Evolutionary conservation across 2,329 filamentous ascomycete genomes (phyloP).

Genomic region (Penicillium verrucosum): DNA sequence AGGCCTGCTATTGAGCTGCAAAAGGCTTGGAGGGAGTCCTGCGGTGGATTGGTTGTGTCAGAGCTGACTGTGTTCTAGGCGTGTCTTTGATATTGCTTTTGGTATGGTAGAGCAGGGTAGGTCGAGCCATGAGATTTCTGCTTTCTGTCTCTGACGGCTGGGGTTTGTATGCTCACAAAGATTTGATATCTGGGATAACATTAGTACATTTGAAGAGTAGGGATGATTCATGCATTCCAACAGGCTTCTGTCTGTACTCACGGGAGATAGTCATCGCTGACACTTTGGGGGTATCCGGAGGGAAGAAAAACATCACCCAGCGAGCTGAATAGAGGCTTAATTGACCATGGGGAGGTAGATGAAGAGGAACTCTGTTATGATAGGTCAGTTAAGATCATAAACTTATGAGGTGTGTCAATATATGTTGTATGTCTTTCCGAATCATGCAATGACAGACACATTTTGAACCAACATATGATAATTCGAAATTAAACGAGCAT

Average conservation of each 20-base stretch:
- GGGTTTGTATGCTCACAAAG: slow-evolving; percentile 50
- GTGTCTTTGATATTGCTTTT: neutral
- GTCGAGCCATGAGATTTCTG: neutral
- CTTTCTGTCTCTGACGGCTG: neutral
- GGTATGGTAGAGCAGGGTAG: neutral
- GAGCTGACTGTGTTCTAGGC: neutral
- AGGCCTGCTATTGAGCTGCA: slow-evolving; percentile 49
- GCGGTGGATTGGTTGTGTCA: neutral
- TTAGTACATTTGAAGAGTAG: slow-evolving; percentile 11
- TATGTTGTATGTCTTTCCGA: neutral
- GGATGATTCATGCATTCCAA: neutral
- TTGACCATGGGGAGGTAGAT: slow-evolving; percentile 23
- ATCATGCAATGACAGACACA: neutral
- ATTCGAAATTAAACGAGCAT: neutral
- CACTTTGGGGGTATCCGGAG: slow-evolving; percentile 81
- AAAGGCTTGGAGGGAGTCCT: slow-evolving; percentile 44
- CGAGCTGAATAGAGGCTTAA: slow-evolving; percentile 32
- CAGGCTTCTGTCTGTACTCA: slow-evolving; percentile 37
- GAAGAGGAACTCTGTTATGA: slow-evolving; percentile 17
- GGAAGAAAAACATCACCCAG: slow-evolving; percentile 75
- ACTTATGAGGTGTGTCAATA: neutral
- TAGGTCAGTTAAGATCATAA: neutral
- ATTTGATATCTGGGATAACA: slow-evolving; percentile 59
- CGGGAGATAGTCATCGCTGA: slow-evolving; percentile 78
- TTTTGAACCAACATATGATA: neutral